These are phyloP conservation scores for Echinosophora koreensis DNA, from an alignment of 306 rosid species.

Conservation along the genomic window DNA sequence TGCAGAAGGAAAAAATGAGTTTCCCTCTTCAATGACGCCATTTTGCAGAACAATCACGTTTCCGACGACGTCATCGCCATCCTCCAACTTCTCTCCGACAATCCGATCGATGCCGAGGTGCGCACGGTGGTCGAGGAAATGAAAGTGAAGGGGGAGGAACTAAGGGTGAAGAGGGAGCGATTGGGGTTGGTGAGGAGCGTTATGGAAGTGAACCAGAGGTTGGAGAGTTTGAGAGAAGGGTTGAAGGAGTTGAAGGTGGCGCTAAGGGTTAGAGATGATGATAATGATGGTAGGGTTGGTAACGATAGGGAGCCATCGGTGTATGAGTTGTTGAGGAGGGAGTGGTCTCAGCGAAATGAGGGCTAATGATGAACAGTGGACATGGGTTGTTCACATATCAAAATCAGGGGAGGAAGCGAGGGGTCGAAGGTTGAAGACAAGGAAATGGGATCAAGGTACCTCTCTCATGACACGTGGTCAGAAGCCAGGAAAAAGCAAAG, in stretches of 20 bases:
- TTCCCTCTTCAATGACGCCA: slow-evolving; percentile 76
- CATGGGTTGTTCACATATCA: too few relatives aligned
- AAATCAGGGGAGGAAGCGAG: too few relatives aligned
- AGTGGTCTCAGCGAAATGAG: slow-evolving; percentile 81
- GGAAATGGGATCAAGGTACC: too few relatives aligned
- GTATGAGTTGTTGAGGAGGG: slow-evolving; percentile 75
- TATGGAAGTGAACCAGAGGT: slow-evolving; percentile 55
- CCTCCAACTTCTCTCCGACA: slow-evolving; percentile 58
- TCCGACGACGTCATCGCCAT: slow-evolving; percentile 60
- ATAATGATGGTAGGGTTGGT: too few relatives aligned
- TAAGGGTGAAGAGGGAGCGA: slow-evolving; percentile 67
- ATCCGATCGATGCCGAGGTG: slow-evolving; percentile 64
- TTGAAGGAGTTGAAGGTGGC: slow-evolving; percentile 71
- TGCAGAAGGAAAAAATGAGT: too few relatives aligned
- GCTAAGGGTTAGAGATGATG: slow-evolving; percentile 53
- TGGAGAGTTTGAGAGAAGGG: slow-evolving; percentile 69
- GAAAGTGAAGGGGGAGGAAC: slow-evolving; percentile 62
- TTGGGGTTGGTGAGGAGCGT: slow-evolving; percentile 68
- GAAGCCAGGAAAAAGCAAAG: too few relatives aligned
- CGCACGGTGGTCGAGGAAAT: slow-evolving; percentile 66
- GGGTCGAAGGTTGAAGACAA: too few relatives aligned
- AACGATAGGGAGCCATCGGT: slow-evolving; percentile 77
- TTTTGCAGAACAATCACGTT: slow-evolving; percentile 59
- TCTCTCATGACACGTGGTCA: too few relatives aligned
- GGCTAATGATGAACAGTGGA: too few relatives aligned